Evolutionary conservation across 768 basidiomycete species (phyloP).

Genomic region (Strobilomyces confusus): DNA sequence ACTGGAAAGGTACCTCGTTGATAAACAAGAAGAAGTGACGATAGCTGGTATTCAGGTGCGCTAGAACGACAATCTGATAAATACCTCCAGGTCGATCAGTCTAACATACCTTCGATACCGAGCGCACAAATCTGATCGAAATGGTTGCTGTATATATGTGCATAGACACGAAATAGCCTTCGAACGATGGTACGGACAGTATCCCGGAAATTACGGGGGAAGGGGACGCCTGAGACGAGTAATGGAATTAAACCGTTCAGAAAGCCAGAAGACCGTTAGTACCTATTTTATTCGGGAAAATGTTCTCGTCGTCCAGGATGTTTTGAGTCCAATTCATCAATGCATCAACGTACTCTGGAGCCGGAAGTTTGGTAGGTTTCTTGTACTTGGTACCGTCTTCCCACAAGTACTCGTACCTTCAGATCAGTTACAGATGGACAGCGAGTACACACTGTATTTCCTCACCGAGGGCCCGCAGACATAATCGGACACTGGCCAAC

Average conservation of each 20-base stretch:
- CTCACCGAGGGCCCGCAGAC: conserved; percentile 91
- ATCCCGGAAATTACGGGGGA: conserved; percentile 85
- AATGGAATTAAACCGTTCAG: conserved; percentile 1
- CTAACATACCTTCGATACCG: conserved; percentile 84
- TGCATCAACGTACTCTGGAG: conserved; percentile 94
- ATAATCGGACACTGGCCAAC: conserved; percentile 80
- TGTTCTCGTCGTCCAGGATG: conserved; percentile 83
- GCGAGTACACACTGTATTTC: background rate
- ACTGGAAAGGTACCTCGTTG: conserved; percentile 66
- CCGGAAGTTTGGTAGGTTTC: conserved; percentile 89
- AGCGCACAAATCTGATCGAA: conserved; percentile 98
- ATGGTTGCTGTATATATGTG: conserved; percentile 98
- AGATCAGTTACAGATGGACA: conserved; percentile 5
- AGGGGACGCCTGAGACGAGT: conserved; percentile 68
- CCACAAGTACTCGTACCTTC: conserved; percentile 92
- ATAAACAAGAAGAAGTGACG: conserved; percentile 97
- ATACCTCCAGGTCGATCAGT: background rate
- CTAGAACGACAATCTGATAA: conserved; percentile 37
- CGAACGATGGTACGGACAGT: conserved; percentile 90
- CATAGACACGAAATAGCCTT: conserved; percentile 93
- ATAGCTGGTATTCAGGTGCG: conserved; percentile 97
- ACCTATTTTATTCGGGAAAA: conserved; percentile 97
- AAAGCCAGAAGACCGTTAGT: conserved; percentile 8
- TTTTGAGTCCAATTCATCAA: conserved; percentile 98
- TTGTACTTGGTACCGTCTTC: conserved; percentile 87